Base-by-base conservation (phyloP, 495 filamentous ascomycete genomes). In the Aspergillus nidulans region DNA sequence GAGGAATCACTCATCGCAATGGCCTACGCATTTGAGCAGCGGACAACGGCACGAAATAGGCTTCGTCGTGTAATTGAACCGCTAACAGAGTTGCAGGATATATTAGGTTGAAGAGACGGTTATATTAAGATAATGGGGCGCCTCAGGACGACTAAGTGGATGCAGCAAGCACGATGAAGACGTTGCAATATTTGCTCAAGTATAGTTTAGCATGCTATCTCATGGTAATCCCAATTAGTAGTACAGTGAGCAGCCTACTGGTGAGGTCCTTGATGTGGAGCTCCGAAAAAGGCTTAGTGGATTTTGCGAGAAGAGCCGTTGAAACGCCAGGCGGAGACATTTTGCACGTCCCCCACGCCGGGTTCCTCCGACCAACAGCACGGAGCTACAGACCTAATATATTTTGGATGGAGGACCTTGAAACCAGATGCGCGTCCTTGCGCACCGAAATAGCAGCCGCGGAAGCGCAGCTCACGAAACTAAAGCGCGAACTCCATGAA, bases 1-100 rank as follows among this genome's bases (percentile, higher is more conserved):
- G 84, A 89, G 64, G 77, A 73, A 46, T 70, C 58, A 45, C 66
- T 89, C 44, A 81, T 89, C 46, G 81, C 79, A n/a, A 76, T 80
- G 66, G 84, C 84, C 25, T 87, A 84, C 69, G 84, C 83, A 18
- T 87, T 79, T 67, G 85, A 88, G 71, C 85, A 88, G 66, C 67
- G 75, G 55, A 87, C 82, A n/a, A 68, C 64, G 67, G 70, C 76
- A 4, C 59, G 81, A 45, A 57, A 72, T 44, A 66, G 69, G 38
- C 64, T 81, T 1, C 60, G 66, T 60, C 80, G 80, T 28, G 76
- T 76, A 48, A 45, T 85, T 15, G 61, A 71, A 60, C 79, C 81
- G 3, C 66, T 63, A 47, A 73, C 73, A 13, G 72, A 78, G 59
- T 58, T 85, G 49, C 62, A 38, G 8, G 72, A 84, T 74, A 32